These are phyloP conservation scores for Xylaria sp. DNA, from an alignment of 2,329 filamentous ascomycete species.

Conservation along the genomic window DNA sequence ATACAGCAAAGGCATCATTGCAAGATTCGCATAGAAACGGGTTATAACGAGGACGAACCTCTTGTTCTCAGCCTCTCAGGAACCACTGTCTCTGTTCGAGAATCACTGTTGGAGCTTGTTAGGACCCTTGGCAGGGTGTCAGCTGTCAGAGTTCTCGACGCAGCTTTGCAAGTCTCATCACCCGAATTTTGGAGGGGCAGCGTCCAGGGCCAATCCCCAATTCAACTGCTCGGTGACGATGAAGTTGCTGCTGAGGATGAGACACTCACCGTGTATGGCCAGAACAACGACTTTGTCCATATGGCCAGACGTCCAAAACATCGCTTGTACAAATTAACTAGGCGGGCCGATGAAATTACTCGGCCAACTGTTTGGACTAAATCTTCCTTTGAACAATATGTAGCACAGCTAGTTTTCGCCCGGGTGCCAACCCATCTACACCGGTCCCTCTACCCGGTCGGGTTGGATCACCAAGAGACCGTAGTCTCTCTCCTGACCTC, in stretches of 20 bases:
- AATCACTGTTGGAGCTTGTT: slow-evolving; percentile 44
- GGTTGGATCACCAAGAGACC: slow-evolving; percentile 42
- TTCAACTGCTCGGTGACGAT: slow-evolving; percentile 33
- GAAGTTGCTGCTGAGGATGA: slow-evolving; percentile 35
- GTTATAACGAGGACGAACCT: slow-evolving; percentile 25
- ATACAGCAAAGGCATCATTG: slow-evolving; percentile 43
- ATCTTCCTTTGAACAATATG: slow-evolving; percentile 45
- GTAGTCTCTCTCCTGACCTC: slow-evolving; percentile 43
- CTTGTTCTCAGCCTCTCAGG: slow-evolving; percentile 45
- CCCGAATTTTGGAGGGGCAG: slow-evolving; percentile 34
- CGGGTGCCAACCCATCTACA: slow-evolving; percentile 41
- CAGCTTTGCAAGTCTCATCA: slow-evolving; percentile 32
- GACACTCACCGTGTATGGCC: slow-evolving; percentile 40
- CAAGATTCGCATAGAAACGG: slow-evolving; percentile 41
- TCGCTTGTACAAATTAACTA: slow-evolving; percentile 35
- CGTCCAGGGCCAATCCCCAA: slow-evolving; percentile 15
- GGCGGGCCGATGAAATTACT: slow-evolving; percentile 43
- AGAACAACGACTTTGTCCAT: slow-evolving; percentile 1
- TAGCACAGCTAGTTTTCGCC: slow-evolving; percentile 44
- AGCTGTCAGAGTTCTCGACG: slow-evolving; percentile 42
- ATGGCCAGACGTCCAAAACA: slow-evolving; percentile 17
- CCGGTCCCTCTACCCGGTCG: slow-evolving; percentile 40
- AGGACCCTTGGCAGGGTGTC: slow-evolving; percentile 40
- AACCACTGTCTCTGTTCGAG: slow-evolving; percentile 41
- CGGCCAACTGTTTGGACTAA: slow-evolving; percentile 45